Base-by-base conservation (phyloP, 2,329 filamentous ascomycete genomes). In the Alternaria gansuensis region DNA sequence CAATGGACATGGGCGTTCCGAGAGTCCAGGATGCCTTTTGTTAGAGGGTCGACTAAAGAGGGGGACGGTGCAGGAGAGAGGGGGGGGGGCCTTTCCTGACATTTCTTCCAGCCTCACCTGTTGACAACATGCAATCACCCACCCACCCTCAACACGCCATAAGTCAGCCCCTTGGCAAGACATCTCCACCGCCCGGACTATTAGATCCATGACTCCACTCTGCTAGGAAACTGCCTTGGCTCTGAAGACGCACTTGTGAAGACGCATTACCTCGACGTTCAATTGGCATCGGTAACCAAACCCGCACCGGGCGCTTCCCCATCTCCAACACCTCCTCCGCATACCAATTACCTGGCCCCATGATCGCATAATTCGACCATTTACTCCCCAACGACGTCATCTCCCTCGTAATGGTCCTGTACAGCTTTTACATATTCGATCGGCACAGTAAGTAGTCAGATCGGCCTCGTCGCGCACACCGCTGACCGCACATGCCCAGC, bases 391-490 rank as follows among this genome's bases (percentile, higher is more conserved):
- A 24, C 37, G 26, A 51, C 54, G 45, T 41, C 54, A 56, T 53
- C 2, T 5, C 29, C 21, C 44, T 29, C 46, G 37, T 61, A 75
- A 98, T 99, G 95, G 89, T 90, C 61, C 91, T 98, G 79, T 98
- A 96, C 82, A 93, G 93, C 60, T 97, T 99, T 81, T 97, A 97
- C 84, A 97, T 99, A 76, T 99, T 99, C 78, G 95, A 99, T 82
- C 90, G 95, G 67, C 95, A 99, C 81, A 97, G 95, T 97, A 85
- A 75, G 86, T 74, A 48, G 26, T 17, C 28, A 14, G 39, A 11
- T 37, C 37, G 24, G 40, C 8, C n/a, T 23, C 11, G 40, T 24
- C 36, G 9, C 44, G 17, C 56, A 44, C 55, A 37, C 64, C 61
- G 46, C 68, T 68, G 39, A 70, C 65, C 58, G 36, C 69, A 54